Base-by-base conservation (phyloP, 192 early-diverging fungal genomes). In the Dimargaris verticillata region DNA sequence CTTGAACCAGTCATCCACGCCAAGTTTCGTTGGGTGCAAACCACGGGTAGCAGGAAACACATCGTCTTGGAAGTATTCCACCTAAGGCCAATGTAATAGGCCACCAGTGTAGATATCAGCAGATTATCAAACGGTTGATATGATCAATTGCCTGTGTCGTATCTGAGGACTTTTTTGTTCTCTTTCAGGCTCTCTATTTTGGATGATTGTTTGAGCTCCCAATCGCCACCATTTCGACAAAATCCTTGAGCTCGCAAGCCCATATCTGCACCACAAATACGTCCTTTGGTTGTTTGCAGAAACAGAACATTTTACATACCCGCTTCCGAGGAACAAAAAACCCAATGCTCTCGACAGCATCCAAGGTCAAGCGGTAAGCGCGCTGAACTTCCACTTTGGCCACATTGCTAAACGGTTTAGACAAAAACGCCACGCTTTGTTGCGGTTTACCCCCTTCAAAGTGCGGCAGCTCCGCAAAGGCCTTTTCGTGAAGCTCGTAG, bases 11-110 rank as follows among this genome's bases (percentile, higher is more conserved):
- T 70, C 74, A 0, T 46, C 62, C 1, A 80, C 71, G n/a, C 69
- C 64, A 29, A 84, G 53, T 0, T 69, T 53, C 0, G 86, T 62
- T 2, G 69, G 68, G 52, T 74, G 73, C 15, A 72, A 62, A 63
- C 87, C 86, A 1, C 63, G 53, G 0, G 88, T 90, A 28, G 70
- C 76, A 0, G 83, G 73, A 70, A 79, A 95, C 18, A 95, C 63
- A 60, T 92, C 89, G 67, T 95, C 91, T 67, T 95, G 91, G 68
- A 95, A 95, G 50, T 69, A 89, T 58, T 93, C 87, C n/a, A 80
- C 33, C 33, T 38, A 38, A 7, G 2, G 33, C 33, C 33, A 2
- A 38, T 2, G 33, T 7, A 2, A 38, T 38, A 38, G 33, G 33
- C 33, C 33, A 38, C 7, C 33, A 7, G 2, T 2, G 33, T 38